Conservation (phyloP, 75 land plant genomes). For the Larix kaempferi region DNA sequence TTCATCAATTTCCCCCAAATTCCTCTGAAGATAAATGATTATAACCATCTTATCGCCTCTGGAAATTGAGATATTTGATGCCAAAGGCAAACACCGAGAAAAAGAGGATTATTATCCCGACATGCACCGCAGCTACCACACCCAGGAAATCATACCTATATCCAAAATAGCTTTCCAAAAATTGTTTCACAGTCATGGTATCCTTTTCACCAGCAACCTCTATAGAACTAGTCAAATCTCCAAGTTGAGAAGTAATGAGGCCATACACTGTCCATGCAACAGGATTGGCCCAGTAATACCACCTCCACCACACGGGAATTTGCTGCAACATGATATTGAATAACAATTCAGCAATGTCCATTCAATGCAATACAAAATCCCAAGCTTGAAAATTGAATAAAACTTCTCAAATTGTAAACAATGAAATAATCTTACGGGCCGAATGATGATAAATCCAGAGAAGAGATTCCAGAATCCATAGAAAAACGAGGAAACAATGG, state of each 20-base stretch:
- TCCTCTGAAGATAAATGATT: no score
- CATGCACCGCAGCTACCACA: conserved; percentile 39
- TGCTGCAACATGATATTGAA: neutral
- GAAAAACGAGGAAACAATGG: conserved; percentile 67
- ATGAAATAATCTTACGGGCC: conserved; percentile 36
- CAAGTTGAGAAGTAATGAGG: conserved; percentile 61
- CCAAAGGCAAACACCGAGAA: conserved; percentile 56
- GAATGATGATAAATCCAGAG: conserved; percentile 75
- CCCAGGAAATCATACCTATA: conserved; percentile 53
- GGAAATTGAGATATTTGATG: conserved; percentile 78
- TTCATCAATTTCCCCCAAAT: no score
- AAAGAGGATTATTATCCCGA: conserved; percentile 52
- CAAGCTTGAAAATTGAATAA: no score
- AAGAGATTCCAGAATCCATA: conserved; percentile 82
- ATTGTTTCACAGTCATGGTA: conserved; percentile 31
- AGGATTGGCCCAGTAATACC: conserved; percentile 80
- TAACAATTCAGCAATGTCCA: no score
- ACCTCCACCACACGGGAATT: conserved; percentile 86
- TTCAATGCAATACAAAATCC: no score
- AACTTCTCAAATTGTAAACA: no score
- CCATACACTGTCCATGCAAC: conserved; percentile 80
- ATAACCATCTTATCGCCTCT: conserved; percentile 8
- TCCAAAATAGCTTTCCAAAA: conserved; percentile 38
- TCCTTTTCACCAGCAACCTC: conserved; percentile 15
- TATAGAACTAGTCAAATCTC: conserved; percentile 22